These are phyloP conservation scores for Polygonum aviculare DNA, from an alignment of 148 eudicot species.

Conservation along the genomic window DNA sequence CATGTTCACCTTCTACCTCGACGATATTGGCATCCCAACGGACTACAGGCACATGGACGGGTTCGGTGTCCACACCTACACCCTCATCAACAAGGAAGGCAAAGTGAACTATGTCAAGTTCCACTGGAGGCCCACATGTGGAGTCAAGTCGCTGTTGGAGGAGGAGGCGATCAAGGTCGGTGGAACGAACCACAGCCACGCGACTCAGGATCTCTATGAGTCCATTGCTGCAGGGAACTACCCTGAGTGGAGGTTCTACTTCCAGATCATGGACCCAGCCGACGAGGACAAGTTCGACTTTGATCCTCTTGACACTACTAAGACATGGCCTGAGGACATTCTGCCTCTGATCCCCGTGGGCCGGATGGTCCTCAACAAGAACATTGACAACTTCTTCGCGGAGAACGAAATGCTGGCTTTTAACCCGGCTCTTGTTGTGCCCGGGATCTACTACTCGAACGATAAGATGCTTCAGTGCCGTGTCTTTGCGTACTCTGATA, in stretches of 20 bases:
- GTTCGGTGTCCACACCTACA: constrained; percentile 75
- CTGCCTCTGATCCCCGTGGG: constrained; percentile 91
- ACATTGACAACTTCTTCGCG: constrained; percentile 86
- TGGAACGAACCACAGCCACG: constrained; percentile 92
- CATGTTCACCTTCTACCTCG: constrained; percentile 75
- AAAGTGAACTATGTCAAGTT: constrained; percentile 79
- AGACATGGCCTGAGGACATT: constrained; percentile 92
- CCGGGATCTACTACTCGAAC: constrained; percentile 79
- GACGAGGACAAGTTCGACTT: constrained; percentile 87
- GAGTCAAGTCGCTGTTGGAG: constrained; percentile 69
- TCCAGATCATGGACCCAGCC: constrained; percentile 77
- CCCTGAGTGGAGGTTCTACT: constrained; percentile 87
- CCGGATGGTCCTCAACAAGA: constrained; percentile 83
- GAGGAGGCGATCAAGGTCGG: constrained; percentile 84
- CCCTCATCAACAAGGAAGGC: constrained; percentile 76
- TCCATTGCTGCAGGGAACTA: constrained; percentile 92
- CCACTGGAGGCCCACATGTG: constrained; percentile 96
- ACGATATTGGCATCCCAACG: constrained; percentile 74
- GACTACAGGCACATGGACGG: constrained; percentile 97
- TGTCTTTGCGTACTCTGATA: constrained; percentile 79
- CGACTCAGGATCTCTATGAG: constrained; percentile 83
- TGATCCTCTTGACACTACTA: constrained; percentile 87
- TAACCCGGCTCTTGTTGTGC: constrained; percentile 73
- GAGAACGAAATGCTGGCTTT: constrained; percentile 92
- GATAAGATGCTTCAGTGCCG: constrained; percentile 87